Percentiles rank a stretch among this genome's conserved stretches.
Conservation (phyloP, 768 basidiomycete species). For the Antrodiella citrinella region DNA sequence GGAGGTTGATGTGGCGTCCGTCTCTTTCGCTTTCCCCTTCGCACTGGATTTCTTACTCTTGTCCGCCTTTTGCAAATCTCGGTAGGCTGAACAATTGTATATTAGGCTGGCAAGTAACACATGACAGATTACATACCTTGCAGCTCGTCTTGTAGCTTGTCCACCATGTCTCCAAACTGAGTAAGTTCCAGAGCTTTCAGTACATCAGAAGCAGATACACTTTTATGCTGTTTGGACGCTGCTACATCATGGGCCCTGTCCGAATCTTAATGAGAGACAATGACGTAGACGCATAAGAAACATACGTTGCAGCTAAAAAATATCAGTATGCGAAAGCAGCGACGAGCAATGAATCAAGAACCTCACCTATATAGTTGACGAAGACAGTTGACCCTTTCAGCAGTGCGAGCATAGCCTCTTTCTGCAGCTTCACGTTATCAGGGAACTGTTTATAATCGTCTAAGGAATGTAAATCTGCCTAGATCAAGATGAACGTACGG, state of each 20-base stretch:
- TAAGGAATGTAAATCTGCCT: neutral
- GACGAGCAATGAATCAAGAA: neutral
- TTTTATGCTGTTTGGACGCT: constrained; percentile 75
- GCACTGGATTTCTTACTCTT: constrained; percentile 33
- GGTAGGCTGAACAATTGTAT: too few relatives aligned
- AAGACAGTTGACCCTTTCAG: constrained; percentile 90
- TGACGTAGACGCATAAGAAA: neutral
- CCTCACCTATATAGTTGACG: constrained; percentile 85
- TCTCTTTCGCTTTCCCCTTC: constrained; percentile 20
- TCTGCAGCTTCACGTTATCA: constrained; percentile 79
- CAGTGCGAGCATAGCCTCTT: constrained; percentile 79
- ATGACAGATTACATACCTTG: constrained; percentile 51
- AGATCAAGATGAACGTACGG: constrained; percentile 36
- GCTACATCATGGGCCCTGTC: constrained; percentile 84
- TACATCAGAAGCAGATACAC: constrained; percentile 84
- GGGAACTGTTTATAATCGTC: constrained; percentile 47
- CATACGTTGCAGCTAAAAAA: constrained; percentile 38
- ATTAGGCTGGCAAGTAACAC: neutral
- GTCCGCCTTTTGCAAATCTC: constrained; percentile 53
- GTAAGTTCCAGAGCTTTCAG: constrained; percentile 77
- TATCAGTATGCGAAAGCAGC: neutral
- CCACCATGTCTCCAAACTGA: constrained; percentile 66
- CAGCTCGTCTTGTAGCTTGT: constrained; percentile 56
- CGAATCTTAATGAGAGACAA: neutral
- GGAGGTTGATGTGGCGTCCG: constrained; percentile 18